Evolutionary conservation across 768 basidiomycete genomes (phyloP), one percentile per base, ranked within the genome.

Genomic region (Gymnopilus dilepis): DNA sequence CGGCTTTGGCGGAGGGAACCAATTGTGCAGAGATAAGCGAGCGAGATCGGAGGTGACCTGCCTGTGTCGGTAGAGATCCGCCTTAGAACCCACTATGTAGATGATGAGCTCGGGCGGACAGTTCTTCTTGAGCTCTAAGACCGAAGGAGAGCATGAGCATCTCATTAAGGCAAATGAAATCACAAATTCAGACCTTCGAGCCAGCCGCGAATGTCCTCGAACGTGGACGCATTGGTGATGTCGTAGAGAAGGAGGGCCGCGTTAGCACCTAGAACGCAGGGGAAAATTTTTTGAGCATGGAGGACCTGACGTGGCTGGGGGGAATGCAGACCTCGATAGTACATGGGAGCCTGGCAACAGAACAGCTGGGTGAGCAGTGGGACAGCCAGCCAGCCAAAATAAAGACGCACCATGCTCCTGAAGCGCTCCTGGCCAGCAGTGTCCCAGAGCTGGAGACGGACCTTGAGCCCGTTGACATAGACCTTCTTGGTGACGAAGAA

Each of bases 401-500:
- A 51, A 61, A 58, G 60, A 77, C 86, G 42, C 62, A 92, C 92
- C 91, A 95, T 93, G 71, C 90, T 91, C 63, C 94, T 84, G 74
- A 95, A 96, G 63, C 94, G 81, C 80, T 95, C 94, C 82, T 96
- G 94, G 30, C 94, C 94, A 56, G 94, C 95, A 64, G 95, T 94
- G 72, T 96, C 94, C 94, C 94, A 94, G 59, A 94, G 81, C 75
- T 94, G 92, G 58, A 94, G 79, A 59, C 92, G 86, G 13, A 97
- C 94, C 73, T 91, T 91, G 70, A 92, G 81, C 58, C 92, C 93
- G 66, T 94, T 87, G 65, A 96, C 82, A 72, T 85, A 82, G 52
- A 94, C 88, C 78, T 95, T 95, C 84, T 97, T 96, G 58, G 93
- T 92, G 61, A 95, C 90, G 77, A 97, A 95, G 76, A 93, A 92